Evolutionary conservation across 352 stramenopile species (phyloP).

Genomic region (Phytophthora citrophthora): DNA sequence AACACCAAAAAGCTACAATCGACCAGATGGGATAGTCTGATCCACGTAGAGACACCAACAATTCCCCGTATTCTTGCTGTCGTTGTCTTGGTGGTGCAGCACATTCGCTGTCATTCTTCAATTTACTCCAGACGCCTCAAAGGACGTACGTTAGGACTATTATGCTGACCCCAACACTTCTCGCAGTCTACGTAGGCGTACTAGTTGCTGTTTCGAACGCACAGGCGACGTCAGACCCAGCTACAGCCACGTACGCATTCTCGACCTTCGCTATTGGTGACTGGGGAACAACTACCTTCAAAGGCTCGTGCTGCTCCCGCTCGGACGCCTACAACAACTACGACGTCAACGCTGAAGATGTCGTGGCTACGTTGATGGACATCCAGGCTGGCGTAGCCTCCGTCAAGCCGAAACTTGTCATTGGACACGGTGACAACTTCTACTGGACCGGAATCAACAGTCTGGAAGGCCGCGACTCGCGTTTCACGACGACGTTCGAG

Average conservation of each 20-base stretch:
- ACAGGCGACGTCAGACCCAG: slow-evolving; percentile 34
- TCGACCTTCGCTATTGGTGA: slow-evolving; percentile 32
- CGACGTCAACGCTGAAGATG: slow-evolving; percentile 25
- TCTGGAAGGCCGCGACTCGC: slow-evolving; percentile 10
- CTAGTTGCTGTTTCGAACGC: slow-evolving; percentile 1
- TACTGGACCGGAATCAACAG: slow-evolving; percentile 37
- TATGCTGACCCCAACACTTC: slow-evolving; percentile 7
- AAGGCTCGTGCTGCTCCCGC: slow-evolving; percentile 26
- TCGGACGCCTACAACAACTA: slow-evolving; percentile 22
- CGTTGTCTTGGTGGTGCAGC: slow-evolving; percentile 2
- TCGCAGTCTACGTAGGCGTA: slow-evolving; percentile 1
- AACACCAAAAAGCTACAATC: slow-evolving; percentile 7
- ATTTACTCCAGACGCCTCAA: background rate
- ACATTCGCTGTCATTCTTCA: slow-evolving; percentile 5
- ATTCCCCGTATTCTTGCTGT: background rate
- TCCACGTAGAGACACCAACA: slow-evolving; percentile 8
- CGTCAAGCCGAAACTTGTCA: slow-evolving; percentile 21
- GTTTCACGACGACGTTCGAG: slow-evolving; percentile 25
- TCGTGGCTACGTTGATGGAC: slow-evolving; percentile 32
- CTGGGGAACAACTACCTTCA: slow-evolving; percentile 18
- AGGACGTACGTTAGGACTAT: background rate
- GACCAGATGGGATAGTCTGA: slow-evolving; percentile 7
- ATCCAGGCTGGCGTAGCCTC: slow-evolving; percentile 5
- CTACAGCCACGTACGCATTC: slow-evolving; percentile 27
- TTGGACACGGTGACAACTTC: slow-evolving; percentile 33